Evolutionary conservation across 139 green algal genomes (phyloP), one percentile per base, ranked within the genome.

Genomic region (Coelastrella sp.): DNA sequence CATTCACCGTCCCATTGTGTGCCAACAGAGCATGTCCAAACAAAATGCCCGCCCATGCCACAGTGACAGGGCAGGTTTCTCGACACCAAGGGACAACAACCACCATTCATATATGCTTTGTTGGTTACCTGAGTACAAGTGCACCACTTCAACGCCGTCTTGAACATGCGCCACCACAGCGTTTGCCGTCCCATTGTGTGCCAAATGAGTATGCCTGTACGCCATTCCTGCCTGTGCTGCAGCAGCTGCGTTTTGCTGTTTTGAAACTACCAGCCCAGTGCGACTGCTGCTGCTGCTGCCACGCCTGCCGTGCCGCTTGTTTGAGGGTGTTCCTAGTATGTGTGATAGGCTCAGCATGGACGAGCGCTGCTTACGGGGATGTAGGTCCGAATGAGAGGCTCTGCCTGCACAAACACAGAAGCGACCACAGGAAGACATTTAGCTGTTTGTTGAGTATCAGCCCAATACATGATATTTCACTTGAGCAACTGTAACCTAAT

Each of bases 61-160:
- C 54, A 58, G 83, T 47, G 32, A 47, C 32, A 47, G 32, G 32
- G 32, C 32, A 47, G 32, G 32, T 0, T 47, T 47, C 1, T 47
- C 32, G 1, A 47, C 32, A 71, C 64, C 64, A 11, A 71, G 4
- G 64, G 64, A 71, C 64, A 71, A 3, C n/a, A 60, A 20, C 2
- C 10, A 4, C 76, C 4, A 13, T 64, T 54, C 73, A 78, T 19
- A 16, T 78, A 3, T 56, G 10, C 59, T 23, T 19, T 16, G 8
- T 13, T 71, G 20, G 5, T 20, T 58, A 80, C 98, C 98, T 77
- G 92, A 95, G 94, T 97, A 98, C 73, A 99, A 90, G 92, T 99
- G 96, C 22, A 99, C 84, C 14, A 95, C 95, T 91, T 99, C 96
- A 20, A 99, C 95, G 89, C 98, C 98, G 80, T 99, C 97, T 87